Evolutionary conservation across 2,329 filamentous ascomycete species (phyloP).

Genomic region (Colletotrichum lindemuthianum): DNA sequence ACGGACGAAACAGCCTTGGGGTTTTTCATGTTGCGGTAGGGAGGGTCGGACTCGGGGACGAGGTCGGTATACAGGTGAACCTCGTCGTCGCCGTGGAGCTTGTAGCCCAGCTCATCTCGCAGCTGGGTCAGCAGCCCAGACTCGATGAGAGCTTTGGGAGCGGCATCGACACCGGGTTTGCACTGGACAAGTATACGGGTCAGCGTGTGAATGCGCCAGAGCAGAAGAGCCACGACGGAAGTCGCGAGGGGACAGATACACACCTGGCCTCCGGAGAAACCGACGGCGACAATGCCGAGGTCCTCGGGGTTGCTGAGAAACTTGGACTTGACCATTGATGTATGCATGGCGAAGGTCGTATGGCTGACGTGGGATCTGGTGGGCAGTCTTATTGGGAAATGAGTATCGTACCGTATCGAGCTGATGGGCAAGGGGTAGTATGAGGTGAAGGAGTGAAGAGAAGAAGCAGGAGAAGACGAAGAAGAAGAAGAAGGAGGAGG

Average conservation of each 20-base stretch:
- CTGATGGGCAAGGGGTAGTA: not conserved
- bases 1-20: conserved; percentile 87
- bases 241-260: conserved; percentile 39
- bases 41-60: conserved; percentile 76
- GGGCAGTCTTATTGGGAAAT: not conserved
- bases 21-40: conserved; percentile 94
- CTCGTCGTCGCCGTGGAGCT: conserved; percentile 81
- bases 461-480: conserved; percentile 1
- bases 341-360: conserved; percentile 53
- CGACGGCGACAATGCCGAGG: conserved; percentile 91
- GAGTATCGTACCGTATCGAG: not conserved
- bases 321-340: conserved; percentile 67
- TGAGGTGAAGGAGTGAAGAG: not conserved
- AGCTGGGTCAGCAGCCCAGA: conserved; percentile 87
- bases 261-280: conserved; percentile 97
- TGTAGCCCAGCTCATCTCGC: conserved; percentile 86
- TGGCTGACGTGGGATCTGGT: conserved; percentile 9
- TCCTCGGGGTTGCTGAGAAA: conserved; percentile 85
- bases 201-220: not conserved
- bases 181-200: conserved; percentile 60
- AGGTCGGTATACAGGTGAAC: conserved; percentile 86
- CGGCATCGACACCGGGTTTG: conserved; percentile 92
- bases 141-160: conserved; percentile 87
- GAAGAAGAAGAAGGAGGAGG: not conserved
- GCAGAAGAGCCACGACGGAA: not conserved